Evolutionary conservation across 331 rosid species (phyloP).

Genomic region (Malus hybrid): DNA sequence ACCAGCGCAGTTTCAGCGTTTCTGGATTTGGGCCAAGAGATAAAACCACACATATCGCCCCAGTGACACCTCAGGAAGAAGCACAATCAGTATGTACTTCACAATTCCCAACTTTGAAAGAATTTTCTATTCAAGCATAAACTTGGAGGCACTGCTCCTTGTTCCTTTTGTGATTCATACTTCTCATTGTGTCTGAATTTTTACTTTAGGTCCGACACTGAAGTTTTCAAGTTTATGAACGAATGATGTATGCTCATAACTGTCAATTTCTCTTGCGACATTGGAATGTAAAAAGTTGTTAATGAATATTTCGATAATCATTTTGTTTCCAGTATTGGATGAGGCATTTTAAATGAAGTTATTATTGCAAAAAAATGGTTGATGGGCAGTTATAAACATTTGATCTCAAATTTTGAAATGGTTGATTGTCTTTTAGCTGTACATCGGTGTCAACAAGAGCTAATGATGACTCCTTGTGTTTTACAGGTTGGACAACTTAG

Average conservation of each 20-base stretch:
- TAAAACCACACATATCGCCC: constrained; percentile 71
- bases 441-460: neutral
- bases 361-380: no score
- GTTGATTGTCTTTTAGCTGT: neutral
- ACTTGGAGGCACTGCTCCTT: no score
- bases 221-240: neutral
- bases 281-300: neutral
- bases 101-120: no score
- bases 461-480: constrained; percentile 4
- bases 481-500: constrained; percentile 53
- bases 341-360: no score
- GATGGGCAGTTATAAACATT: neutral
- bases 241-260: neutral
- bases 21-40: constrained; percentile 69
- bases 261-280: neutral
- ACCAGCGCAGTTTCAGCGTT: constrained; percentile 53
- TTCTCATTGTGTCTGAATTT: no score
- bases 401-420: no score
- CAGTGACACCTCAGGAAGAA: constrained; percentile 51
- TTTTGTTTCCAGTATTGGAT: no score
- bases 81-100: constrained; percentile 9
- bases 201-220: neutral
- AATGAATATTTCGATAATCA: neutral
- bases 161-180: no score
- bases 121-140: no score